Evolutionary conservation across 345 rosid genomes (phyloP), one percentile per base, ranked within the genome.

Genomic region (Brassica rapa): DNA sequence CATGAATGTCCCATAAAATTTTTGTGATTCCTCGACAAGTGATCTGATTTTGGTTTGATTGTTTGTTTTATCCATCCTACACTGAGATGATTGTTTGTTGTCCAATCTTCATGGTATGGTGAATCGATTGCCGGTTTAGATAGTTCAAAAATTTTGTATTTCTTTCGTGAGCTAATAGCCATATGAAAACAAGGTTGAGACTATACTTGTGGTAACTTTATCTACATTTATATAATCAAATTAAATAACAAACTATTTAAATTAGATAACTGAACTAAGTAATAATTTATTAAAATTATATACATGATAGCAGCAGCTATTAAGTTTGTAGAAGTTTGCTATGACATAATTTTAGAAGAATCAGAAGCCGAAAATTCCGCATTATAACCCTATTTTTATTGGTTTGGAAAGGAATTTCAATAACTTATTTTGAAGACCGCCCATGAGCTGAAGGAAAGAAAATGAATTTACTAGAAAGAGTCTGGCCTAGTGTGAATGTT

Each of bases 401-500:
- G 21, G 43, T 66, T 15, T 66, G 43, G 8, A 66, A 24, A 10
- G 1, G 2, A 41, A 57, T 1, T 2, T 19, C 6, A 60, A 4
- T 8, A 21, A 30, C 14, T 68, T n/a, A 60, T 21, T 41, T 68
- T 14, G 53, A 64, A 49, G 10, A 32, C 62, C 49, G 23, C 32
- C 15, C 0, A 75, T 56, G 59, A 37, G 16, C 2, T 77, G 65
- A 70, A 70, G 3, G 29, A 35, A 8, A 46, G 11, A 33, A 60
- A 72, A 62, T 3, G 33, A 62, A 53, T 39, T 74, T 74, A 69
- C 66, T 39, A 27, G 57, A 68, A 51, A 8, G 62, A 2, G 78
- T 74, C 60, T 49, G 46, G 68, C 21, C 69, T 29, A 27, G 69
- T 80, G 69, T 29, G 73, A 60, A 67, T n/a, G 77, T 60, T 72